phyloP scores from a whole-genome alignment of 1,139 yeast species.

The Yamadazyma dushanensis region DNA sequence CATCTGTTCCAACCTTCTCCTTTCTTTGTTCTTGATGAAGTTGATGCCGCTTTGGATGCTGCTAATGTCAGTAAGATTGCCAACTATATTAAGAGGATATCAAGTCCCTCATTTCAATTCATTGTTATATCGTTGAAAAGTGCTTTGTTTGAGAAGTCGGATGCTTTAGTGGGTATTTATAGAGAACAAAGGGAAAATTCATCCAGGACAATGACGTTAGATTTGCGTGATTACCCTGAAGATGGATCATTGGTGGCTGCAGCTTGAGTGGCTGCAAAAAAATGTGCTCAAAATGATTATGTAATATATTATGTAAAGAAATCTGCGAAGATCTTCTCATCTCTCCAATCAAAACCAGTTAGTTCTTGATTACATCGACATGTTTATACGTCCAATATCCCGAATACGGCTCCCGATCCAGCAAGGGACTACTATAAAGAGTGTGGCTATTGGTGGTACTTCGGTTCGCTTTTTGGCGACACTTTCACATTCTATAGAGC shows the following conservation, averaged over 20 bases:
- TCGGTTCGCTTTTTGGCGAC: not conserved
- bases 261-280: too few relatives aligned
- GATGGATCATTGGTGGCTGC: conserved; percentile 26
- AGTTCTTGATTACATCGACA: not conserved
- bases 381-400: not conserved
- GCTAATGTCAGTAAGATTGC: conserved; percentile 86
- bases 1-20: conserved; percentile 94
- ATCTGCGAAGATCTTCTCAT: conserved; percentile 5
- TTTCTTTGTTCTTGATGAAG: conserved; percentile 92
- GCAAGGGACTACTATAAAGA: too few relatives aligned
- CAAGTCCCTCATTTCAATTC: conserved; percentile 82
- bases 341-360: conserved; percentile 1
- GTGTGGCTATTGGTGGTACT: too few relatives aligned
- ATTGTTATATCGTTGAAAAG: conserved; percentile 92
- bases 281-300: too few relatives aligned
- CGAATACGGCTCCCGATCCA: not conserved
- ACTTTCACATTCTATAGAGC: not conserved
- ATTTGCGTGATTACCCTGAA: conserved; percentile 62
- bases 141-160: conserved; percentile 83
- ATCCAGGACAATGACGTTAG: conserved; percentile 75
- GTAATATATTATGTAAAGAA: too few relatives aligned
- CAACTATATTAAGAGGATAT: conserved; percentile 72
- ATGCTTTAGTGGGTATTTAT: conserved; percentile 90
- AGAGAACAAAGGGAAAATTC: conserved; percentile 78
- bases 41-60: conserved; percentile 94